phyloP scores from a whole-genome alignment of 2,329 filamentous ascomycete genomes.

The Ophiostoma himal-ulmi region DNA sequence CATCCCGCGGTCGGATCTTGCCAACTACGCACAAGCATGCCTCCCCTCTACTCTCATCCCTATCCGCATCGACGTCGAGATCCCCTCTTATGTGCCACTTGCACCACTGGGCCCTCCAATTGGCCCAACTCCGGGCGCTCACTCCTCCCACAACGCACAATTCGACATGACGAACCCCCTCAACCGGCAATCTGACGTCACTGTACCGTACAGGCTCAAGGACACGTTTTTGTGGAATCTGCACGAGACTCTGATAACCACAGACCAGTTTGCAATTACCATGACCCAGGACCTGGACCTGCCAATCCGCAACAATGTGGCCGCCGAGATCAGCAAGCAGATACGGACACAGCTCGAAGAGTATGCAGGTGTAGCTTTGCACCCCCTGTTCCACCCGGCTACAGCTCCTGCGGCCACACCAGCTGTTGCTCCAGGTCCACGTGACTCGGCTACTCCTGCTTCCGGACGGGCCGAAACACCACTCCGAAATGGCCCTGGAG shows the following conservation, averaged over 20 bases:
- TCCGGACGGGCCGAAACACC: conserved; percentile 40
- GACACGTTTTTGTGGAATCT: conserved; percentile 98
- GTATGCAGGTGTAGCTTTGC: conserved; percentile 87
- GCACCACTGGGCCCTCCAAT: conserved; percentile 26
- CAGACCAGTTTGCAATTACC: conserved; percentile 87
- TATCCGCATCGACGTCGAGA: conserved; percentile 92
- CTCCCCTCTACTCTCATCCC: conserved; percentile 88
- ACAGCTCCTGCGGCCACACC: background rate
- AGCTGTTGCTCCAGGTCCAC: conserved; percentile 2
- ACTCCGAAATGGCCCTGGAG: conserved; percentile 33
- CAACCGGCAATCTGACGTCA: conserved; percentile 72
- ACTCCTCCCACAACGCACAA: conserved; percentile 57
- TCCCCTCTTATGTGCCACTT: conserved; percentile 67
- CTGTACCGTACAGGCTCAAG: conserved; percentile 79
- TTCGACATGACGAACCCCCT: conserved; percentile 69
- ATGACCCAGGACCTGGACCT: conserved; percentile 92
- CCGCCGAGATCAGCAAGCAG: conserved; percentile 81
- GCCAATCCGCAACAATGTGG: conserved; percentile 63
- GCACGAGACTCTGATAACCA: conserved; percentile 88
- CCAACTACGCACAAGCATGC: conserved; percentile 60
- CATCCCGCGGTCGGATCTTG: conserved; percentile 50
- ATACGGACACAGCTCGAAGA: conserved; percentile 94
- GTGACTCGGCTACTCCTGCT: background rate
- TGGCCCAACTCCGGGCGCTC: conserved; percentile 35
- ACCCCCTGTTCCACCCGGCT: conserved; percentile 75